Conservation (phyloP, 1,284 basidiomycete genomes). For the Leccinum subrobustum region DNA sequence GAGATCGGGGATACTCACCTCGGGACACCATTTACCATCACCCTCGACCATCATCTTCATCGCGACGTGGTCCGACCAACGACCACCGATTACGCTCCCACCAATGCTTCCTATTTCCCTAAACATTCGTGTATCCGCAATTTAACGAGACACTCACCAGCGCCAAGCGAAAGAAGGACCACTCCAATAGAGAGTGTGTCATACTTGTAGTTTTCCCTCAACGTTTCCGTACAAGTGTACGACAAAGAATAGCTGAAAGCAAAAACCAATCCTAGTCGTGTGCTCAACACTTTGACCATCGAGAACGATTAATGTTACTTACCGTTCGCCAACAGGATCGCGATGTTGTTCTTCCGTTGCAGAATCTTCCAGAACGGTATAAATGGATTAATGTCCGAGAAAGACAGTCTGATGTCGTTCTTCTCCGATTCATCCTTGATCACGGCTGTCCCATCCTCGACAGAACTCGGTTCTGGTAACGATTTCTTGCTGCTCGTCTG, state of each 20-base stretch:
- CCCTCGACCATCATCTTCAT: slow-evolving; percentile 54
- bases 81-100: slow-evolving; percentile 75
- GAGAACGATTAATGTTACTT: slow-evolving; percentile 20
- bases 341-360: slow-evolving; percentile 62
- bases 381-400: slow-evolving; percentile 74
- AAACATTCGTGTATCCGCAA: slow-evolving; percentile 5
- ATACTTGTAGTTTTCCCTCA: slow-evolving; percentile 65
- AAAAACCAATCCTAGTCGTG: slow-evolving; percentile 61
- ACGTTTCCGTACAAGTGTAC: slow-evolving; percentile 73
- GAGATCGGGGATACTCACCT: slow-evolving; percentile 44
- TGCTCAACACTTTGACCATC: slow-evolving; percentile 1
- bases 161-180: slow-evolving; percentile 72
- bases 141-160: slow-evolving; percentile 43
- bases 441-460: slow-evolving; percentile 14
- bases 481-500: slow-evolving; percentile 7
- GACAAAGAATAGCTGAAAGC: slow-evolving; percentile 67
- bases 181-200: slow-evolving; percentile 72
- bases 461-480: slow-evolving; percentile 8
- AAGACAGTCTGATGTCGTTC: slow-evolving; percentile 51
- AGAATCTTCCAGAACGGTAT: slow-evolving; percentile 60
- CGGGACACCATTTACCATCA: slow-evolving; percentile 61
- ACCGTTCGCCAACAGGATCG: slow-evolving; percentile 72
- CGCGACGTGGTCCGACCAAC: slow-evolving; percentile 72
- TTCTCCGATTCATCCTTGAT: slow-evolving; percentile 12
- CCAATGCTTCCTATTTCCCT: slow-evolving; percentile 51